phyloP scores from a whole-genome alignment of 257 asterid genomes.

The Solanum corneliomulleri region DNA sequence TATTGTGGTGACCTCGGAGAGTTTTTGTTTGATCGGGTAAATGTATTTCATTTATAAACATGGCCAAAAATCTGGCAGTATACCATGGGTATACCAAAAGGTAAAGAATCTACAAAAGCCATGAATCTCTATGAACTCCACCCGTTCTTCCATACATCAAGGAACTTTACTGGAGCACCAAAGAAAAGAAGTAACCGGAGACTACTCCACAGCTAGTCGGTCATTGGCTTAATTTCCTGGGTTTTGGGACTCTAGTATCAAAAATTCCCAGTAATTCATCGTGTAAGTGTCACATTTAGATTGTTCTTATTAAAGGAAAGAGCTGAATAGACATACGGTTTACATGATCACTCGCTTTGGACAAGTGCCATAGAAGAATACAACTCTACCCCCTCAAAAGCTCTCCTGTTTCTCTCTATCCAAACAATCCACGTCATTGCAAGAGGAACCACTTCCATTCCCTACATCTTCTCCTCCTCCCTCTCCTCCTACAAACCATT shows the following conservation, averaged over 20 bases:
- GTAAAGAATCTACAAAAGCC: not conserved
- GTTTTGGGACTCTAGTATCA: not conserved
- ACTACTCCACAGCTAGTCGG: not conserved
- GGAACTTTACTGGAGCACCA: not conserved
- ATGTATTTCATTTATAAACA: not conserved
- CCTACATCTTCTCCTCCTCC: not conserved
- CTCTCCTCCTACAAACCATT: not conserved
- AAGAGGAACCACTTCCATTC: not conserved
- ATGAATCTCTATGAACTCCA: not conserved
- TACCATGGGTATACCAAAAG: not conserved
- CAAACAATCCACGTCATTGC: not conserved
- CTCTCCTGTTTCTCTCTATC: not conserved
- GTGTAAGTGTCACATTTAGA: not conserved
- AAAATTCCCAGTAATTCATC: not conserved
- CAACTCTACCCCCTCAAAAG: not conserved
- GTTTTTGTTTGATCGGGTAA: not conserved
- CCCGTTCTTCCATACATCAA: not conserved
- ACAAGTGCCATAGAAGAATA: not conserved
- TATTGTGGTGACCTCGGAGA: not conserved
- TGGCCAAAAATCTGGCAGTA: not conserved
- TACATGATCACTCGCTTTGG: not conserved
- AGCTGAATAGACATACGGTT: not conserved
- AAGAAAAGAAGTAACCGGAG: not conserved
- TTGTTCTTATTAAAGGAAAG: not conserved
- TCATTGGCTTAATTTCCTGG: not conserved